phyloP scores from a whole-genome alignment of 352 stramenopile genomes.

The Pythium aristosporum region DNA sequence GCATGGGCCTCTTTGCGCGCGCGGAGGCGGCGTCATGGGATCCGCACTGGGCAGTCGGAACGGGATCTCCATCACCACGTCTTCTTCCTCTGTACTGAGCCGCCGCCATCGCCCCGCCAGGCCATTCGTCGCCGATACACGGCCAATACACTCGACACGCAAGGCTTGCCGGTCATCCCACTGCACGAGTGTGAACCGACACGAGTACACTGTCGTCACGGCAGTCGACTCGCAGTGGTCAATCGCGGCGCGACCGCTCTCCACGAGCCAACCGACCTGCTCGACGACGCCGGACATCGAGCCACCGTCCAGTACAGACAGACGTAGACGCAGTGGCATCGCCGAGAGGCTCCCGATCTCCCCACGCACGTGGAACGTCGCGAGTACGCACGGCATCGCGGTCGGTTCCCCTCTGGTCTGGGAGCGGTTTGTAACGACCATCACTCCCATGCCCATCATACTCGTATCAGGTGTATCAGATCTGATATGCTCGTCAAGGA shows the following conservation, averaged over 20 bases:
- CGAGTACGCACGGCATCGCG: slow-evolving; percentile 4
- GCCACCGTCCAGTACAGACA: slow-evolving; percentile 12
- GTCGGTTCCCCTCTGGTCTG: background rate
- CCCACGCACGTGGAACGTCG: background rate
- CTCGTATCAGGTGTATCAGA: background rate
- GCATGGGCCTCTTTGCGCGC: background rate
- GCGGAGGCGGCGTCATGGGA: background rate
- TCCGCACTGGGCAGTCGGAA: slow-evolving; percentile 1
- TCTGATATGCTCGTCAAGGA: background rate
- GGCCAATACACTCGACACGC: background rate
- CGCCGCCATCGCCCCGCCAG: slow-evolving; percentile 5
- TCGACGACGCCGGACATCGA: slow-evolving; percentile 2
- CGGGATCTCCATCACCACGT: slow-evolving; percentile 12
- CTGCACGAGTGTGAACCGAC: slow-evolving; percentile 12
- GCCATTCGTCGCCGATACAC: background rate
- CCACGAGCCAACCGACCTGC: slow-evolving; percentile 9
- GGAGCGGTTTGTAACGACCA: too few relatives aligned
- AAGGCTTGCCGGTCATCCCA: background rate
- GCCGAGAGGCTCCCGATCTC: background rate
- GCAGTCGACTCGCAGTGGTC: slow-evolving; percentile 17
- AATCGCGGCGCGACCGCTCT: slow-evolving; percentile 13
- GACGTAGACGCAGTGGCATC: background rate
- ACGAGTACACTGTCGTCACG: slow-evolving; percentile 11
- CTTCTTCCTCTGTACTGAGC: background rate
- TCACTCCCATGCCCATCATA: background rate